Evolutionary conservation across 441 rosid genomes (phyloP).

Genomic region (Theobroma grandiflorum): DNA sequence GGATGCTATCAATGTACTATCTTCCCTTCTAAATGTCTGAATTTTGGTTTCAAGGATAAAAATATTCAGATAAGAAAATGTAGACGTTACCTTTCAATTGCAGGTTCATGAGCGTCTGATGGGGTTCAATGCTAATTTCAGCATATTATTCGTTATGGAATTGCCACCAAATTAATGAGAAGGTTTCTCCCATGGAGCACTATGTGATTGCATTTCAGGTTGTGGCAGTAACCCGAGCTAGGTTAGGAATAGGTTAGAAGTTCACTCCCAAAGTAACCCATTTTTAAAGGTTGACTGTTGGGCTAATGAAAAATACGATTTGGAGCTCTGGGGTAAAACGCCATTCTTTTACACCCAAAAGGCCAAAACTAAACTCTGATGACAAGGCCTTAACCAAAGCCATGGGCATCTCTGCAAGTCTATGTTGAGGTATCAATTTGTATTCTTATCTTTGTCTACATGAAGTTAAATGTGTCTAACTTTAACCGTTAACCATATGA

Average conservation of each 20-base stretch:
- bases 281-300: neutral
- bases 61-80: neutral
- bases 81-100: neutral
- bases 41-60: conserved; percentile 19
- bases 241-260: no score
- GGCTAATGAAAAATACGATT: neutral
- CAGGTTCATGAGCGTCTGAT: neutral
- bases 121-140: neutral
- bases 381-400: no score
- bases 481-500: no score
- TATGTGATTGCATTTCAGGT: neutral
- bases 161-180: neutral
- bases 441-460: no score
- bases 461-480: no score
- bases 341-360: no score
- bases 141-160: neutral
- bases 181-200: neutral
- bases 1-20: neutral
- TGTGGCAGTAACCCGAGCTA: neutral
- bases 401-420: no score
- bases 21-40: neutral
- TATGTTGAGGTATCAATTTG: no score
- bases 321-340: neutral
- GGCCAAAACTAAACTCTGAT: no score
- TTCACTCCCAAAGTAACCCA: neutral